phyloP scores from a whole-genome alignment of 2,329 filamentous ascomycete species.

The Talaromyces sp. region DNA sequence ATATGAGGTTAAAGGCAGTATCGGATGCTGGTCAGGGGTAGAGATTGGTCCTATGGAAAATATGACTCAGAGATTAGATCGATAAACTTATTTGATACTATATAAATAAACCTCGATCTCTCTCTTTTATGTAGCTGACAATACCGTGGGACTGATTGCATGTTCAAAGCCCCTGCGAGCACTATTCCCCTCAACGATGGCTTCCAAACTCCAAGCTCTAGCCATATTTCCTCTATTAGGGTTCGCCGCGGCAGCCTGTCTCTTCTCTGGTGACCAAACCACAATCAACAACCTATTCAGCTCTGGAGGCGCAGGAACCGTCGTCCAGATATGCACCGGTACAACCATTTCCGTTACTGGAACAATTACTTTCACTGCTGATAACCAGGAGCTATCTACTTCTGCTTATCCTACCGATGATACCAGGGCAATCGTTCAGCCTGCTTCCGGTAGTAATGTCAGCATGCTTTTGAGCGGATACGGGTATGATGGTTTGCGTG shows the following conservation, averaged over 20 bases:
- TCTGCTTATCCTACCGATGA: constrained; percentile 14
- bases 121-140: too few relatives aligned
- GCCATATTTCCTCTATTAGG: background rate
- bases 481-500: constrained; percentile 1
- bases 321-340: constrained; percentile 14
- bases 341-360: constrained; percentile 53
- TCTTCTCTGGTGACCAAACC: constrained; percentile 15
- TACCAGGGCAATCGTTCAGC: constrained; percentile 9
- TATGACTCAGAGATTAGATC: background rate
- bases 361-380: constrained; percentile 50
- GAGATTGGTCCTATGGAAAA: background rate
- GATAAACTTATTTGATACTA: background rate
- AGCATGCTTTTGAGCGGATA: constrained; percentile 12
- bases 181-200: background rate
- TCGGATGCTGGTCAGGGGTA: background rate
- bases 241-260: constrained; percentile 5
- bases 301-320: constrained; percentile 9
- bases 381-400: constrained; percentile 15
- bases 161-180: background rate
- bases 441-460: constrained; percentile 1
- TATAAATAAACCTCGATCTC: background rate
- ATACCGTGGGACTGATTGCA: too few relatives aligned
- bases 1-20: background rate
- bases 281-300: constrained; percentile 14
- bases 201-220: background rate